A percentile compares a stretch with the other conserved stretches of the same genome.
Conservation (phyloP, 2,329 filamentous ascomycete genomes). For the Thelonectria discophora region DNA sequence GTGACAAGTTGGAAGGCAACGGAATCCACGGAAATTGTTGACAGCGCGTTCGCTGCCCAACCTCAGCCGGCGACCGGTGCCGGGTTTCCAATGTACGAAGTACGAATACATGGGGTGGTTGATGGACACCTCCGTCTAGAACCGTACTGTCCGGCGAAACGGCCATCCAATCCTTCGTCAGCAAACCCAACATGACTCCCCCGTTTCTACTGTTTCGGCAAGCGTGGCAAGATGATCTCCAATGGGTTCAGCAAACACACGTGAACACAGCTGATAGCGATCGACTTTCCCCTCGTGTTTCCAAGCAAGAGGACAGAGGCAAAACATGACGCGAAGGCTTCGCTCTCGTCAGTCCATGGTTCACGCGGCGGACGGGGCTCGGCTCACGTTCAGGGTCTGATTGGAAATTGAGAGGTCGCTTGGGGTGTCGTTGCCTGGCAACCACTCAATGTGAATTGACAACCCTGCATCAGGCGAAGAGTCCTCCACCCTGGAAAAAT, state of each 20-base stretch:
- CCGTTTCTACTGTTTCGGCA: conserved; percentile 5
- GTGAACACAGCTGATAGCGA: conserved; percentile 11
- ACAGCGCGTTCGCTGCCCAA: conserved; percentile 1
- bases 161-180: background rate
- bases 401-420: conserved; percentile 27
- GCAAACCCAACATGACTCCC: background rate
- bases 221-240: conserved; percentile 34
- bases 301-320: background rate
- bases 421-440: conserved; percentile 36
- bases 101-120: conserved; percentile 1
- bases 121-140: conserved; percentile 1
- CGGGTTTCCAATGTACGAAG: conserved; percentile 1
- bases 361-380: conserved; percentile 12
- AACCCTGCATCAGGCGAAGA: conserved; percentile 11
- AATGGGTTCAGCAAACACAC: conserved; percentile 24
- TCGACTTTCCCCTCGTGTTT: conserved; percentile 6
- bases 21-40: background rate
- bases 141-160: background rate
- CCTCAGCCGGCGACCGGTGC: background rate
- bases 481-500: conserved; percentile 10
- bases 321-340: conserved; percentile 13
- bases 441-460: conserved; percentile 20
- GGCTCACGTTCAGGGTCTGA: conserved; percentile 8
- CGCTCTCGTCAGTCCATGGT: conserved; percentile 10
- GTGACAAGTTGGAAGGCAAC: background rate